A percentile compares a stretch with the other conserved stretches of the same genome.
phyloP scores from a whole-genome alignment of 495 filamentous ascomycete genomes.

The Extremus antarcticus region DNA sequence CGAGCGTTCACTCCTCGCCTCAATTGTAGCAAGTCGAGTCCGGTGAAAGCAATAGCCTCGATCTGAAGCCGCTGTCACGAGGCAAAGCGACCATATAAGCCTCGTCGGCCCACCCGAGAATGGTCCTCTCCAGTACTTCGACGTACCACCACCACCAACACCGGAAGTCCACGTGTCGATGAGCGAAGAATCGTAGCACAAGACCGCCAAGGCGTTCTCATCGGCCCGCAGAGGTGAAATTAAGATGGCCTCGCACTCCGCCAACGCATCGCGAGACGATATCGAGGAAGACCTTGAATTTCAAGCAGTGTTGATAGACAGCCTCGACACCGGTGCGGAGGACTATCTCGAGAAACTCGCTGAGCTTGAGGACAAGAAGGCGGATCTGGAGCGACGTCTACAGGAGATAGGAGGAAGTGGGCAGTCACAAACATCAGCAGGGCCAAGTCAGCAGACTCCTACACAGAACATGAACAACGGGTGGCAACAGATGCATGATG shows the following conservation, averaged over 20 bases:
- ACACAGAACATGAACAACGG: neutral
- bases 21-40: too few relatives aligned
- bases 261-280: conserved; percentile 14
- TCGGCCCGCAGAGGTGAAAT: neutral
- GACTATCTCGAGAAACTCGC: conserved; percentile 10
- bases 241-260: conserved; percentile 6
- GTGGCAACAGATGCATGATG: neutral
- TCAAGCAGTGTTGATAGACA: conserved; percentile 16
- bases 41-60: too few relatives aligned
- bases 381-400: conserved; percentile 9
- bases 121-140: neutral
- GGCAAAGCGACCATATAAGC: neutral
- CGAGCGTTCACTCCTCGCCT: too few relatives aligned
- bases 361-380: conserved; percentile 3
- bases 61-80: too few relatives aligned
- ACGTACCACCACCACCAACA: neutral
- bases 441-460: neutral
- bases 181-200: neutral
- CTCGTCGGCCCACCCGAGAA: neutral
- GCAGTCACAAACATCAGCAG: neutral
- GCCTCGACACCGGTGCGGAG: conserved; percentile 19
- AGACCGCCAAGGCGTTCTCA: neutral
- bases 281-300: conserved; percentile 25
- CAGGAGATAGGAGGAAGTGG: neutral
- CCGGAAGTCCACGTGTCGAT: neutral